These are phyloP conservation scores for Exophiala bonariae DNA, from an alignment of 2,329 filamentous ascomycete genomes.

Conservation along the genomic window DNA sequence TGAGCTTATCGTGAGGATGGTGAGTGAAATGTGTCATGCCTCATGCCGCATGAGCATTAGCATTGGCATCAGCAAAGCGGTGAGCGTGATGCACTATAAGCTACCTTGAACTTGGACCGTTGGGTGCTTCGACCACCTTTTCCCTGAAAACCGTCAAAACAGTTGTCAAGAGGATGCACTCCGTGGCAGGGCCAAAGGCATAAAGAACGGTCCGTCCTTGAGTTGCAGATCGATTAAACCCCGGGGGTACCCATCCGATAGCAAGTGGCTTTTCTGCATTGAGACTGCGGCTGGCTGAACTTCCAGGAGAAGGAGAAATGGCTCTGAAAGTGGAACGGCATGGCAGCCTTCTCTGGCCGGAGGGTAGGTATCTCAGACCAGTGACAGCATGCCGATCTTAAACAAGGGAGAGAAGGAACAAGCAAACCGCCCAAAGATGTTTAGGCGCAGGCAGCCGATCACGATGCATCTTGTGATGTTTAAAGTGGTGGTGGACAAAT, in stretches of 20 bases:
- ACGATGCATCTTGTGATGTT: not conserved
- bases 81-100: too few relatives aligned
- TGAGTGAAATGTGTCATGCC: too few relatives aligned
- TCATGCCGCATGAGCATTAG: not conserved
- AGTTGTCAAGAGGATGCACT: too few relatives aligned
- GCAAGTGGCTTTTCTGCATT: constrained; percentile 8
- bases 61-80: too few relatives aligned
- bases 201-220: too few relatives aligned
- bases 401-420: not conserved
- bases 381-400: too few relatives aligned
- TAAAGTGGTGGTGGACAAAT: constrained; percentile 7
- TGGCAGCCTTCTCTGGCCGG: not conserved
- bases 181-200: too few relatives aligned
- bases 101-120: too few relatives aligned
- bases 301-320: constrained; percentile 9
- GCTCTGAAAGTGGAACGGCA: too few relatives aligned
- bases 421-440: constrained; percentile 9
- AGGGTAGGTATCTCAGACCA: constrained; percentile 1
- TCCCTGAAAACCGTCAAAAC: too few relatives aligned
- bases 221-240: not conserved
- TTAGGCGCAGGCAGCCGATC: not conserved
- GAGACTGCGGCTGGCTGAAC: constrained; percentile 19
- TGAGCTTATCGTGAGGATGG: too few relatives aligned
- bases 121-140: too few relatives aligned
- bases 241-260: constrained; percentile 3